Evolutionary conservation across 208 protist species (phyloP), one percentile per base, ranked within the genome.

Genomic region (Acanthamoeba royreba): DNA sequence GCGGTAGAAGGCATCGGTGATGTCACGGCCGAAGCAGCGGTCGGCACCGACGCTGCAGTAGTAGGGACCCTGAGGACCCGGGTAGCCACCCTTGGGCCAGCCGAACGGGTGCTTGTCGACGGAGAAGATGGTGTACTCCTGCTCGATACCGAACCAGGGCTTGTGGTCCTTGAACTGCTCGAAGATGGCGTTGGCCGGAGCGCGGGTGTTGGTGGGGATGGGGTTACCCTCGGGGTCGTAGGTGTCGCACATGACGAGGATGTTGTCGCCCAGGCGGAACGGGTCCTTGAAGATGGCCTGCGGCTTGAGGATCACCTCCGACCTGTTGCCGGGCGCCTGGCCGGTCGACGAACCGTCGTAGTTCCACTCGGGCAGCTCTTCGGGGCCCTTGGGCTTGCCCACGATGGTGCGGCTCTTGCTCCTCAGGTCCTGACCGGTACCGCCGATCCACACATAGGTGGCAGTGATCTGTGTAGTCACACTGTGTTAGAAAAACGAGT

Each of bases 291-390:
- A 98, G 77, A 98, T 96, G 63, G 94, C 91, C 63, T 69, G 92
- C 25, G 97, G 97, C 96, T 97, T 96, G n/a, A 98, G 49, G 61
- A 97, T 89, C 89, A 99, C 98, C 94, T 99, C 98, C 31, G 97
- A 97, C 98, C 98, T 95, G 94, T 97, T 8, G 83, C 97, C 95
- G 88, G 96, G 94, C 95, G 98, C 96, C 98, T 99, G 96, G 97
- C 96, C 94, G 95, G 97, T 98, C 96, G 97, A 99, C 25, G 98
- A 99, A 63, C 98, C 98, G 92, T 99, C 98, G 94, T 98, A 99
- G 96, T 99, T 99, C 98, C 98, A 99, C n/a, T 98, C 95, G 13
- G 98, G 98, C 42, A 99, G 96, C 0, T 98, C 94, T 28, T 94
- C 93, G 31, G 93, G 53, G 9, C 15, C 66, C 33, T 38, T 95